Percentiles rank a stretch among this genome's conserved stretches.
Conservation (phyloP, 73 alveolate species). For the Symbiodinium natans region DNA sequence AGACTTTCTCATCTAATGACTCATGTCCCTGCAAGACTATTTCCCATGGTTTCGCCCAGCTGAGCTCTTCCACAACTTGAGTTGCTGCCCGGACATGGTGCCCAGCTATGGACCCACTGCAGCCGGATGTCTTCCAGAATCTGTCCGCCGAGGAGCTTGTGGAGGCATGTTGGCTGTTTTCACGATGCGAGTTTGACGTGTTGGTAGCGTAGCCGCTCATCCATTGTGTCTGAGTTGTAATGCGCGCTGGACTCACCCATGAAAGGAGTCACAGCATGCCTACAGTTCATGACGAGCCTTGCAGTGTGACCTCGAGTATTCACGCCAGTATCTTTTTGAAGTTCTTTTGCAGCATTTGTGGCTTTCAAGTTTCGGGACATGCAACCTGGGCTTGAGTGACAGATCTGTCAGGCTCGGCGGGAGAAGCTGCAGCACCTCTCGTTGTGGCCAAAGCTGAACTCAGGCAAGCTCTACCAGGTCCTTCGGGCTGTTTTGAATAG, state of each 20-base stretch:
- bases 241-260: not conserved
- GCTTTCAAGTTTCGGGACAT: not conserved
- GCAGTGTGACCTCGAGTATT: not conserved
- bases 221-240: not conserved
- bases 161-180: constrained; percentile 10
- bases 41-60: no score
- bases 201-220: no score
- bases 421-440: constrained; percentile 84
- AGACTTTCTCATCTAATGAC: no score
- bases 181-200: not conserved
- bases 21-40: no score
- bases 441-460: constrained; percentile 75
- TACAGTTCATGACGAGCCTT: not conserved
- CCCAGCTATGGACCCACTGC: not conserved
- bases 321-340: not conserved
- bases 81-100: no score
- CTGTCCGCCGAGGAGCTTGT: constrained; percentile 77
- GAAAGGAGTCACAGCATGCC: not conserved
- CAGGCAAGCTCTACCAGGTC: constrained; percentile 82
- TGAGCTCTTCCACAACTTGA: no score
- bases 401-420: constrained; percentile 59
- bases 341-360: no score
- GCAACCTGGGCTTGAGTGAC: not conserved
- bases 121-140: constrained; percentile 21
- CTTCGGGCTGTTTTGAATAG: not conserved